These are phyloP conservation scores for Calonectria pauciramosa DNA, from an alignment of 2,329 filamentous ascomycete species.

Conservation along the genomic window DNA sequence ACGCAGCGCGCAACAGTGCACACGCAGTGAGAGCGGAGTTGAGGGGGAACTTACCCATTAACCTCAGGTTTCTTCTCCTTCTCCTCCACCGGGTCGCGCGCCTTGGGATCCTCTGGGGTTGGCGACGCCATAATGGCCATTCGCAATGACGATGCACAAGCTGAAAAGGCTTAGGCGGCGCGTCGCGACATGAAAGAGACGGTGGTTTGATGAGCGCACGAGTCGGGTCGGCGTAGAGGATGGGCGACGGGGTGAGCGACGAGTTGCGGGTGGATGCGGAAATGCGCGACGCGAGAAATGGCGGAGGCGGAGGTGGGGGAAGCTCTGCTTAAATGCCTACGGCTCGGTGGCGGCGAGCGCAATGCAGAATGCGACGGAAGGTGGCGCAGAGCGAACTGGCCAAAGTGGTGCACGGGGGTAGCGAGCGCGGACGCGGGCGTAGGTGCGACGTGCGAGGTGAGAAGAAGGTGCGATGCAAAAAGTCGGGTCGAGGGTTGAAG, in stretches of 20 bases:
- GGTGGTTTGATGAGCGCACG: constrained; percentile 23
- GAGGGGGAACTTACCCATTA: constrained; percentile 54
- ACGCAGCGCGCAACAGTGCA: constrained; percentile 28
- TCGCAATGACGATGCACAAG: constrained; percentile 51
- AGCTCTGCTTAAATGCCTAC: constrained; percentile 36
- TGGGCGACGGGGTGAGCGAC: constrained; percentile 12
- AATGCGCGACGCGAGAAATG: constrained; percentile 42
- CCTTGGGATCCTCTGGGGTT: constrained; percentile 65
- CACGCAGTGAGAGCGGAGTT: constrained; percentile 22
- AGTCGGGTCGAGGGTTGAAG: constrained; percentile 12
- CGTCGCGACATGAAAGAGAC: constrained; percentile 55
- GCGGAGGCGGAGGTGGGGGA: constrained; percentile 22
- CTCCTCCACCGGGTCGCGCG: constrained; percentile 47
- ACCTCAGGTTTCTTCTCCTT: constrained; percentile 51
- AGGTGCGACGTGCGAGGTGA: constrained; percentile 25
- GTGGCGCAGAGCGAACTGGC: constrained; percentile 28
- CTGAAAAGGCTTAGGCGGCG: constrained; percentile 46
- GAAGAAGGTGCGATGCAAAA: constrained; percentile 29
- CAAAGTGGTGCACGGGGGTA: constrained; percentile 33
- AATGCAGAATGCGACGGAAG: constrained; percentile 38
- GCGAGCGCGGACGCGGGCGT: constrained; percentile 23
- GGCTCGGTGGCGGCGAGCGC: constrained; percentile 37
- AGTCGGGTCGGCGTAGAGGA: constrained; percentile 4
- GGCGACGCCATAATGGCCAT: constrained; percentile 69
- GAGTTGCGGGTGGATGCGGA: constrained; percentile 29